These are phyloP conservation scores for Lecanicillium sp. DNA, from an alignment of 2,329 filamentous ascomycete species.

Conservation along the genomic window DNA sequence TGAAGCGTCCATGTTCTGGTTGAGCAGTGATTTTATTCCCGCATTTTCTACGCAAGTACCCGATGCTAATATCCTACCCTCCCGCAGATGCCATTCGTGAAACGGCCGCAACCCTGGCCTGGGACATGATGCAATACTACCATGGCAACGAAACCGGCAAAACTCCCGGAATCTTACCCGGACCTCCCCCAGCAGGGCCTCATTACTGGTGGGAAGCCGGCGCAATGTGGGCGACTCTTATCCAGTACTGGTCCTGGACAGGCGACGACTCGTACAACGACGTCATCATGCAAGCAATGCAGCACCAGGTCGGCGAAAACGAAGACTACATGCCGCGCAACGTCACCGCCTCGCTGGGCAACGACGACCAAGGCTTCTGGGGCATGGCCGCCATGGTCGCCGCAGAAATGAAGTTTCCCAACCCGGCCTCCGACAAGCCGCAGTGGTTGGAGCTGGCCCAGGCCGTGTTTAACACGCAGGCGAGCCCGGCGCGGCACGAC, in stretches of 20 bases:
- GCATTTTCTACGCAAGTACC: too few relatives aligned
- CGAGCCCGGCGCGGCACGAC: conserved; percentile 48
- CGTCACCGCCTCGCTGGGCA: conserved; percentile 43
- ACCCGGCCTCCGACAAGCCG: conserved; percentile 39
- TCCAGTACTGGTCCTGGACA: conserved; percentile 57
- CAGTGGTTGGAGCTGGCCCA: conserved; percentile 50
- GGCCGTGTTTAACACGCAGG: conserved; percentile 54
- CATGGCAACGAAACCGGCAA: conserved; percentile 34
- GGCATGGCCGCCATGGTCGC: conserved; percentile 54
- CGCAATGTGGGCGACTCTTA: conserved; percentile 51
- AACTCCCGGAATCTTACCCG: conserved; percentile 38
- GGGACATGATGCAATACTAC: conserved; percentile 37
- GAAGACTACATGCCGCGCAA: conserved; percentile 48
- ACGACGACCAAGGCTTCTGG: conserved; percentile 61
- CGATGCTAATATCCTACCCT: too few relatives aligned
- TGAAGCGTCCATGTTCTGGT: too few relatives aligned
- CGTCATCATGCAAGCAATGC: conserved; percentile 40
- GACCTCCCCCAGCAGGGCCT: conserved; percentile 33
- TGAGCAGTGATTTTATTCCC: too few relatives aligned
- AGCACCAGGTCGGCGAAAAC: conserved; percentile 42
- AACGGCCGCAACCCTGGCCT: conserved; percentile 29
- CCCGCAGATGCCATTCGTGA: conserved; percentile 27
- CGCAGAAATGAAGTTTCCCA: conserved; percentile 47
- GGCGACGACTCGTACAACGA: conserved; percentile 50
- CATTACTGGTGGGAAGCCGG: conserved; percentile 63